These are phyloP conservation scores for Aspergillus phoenicis DNA, from an alignment of 2,329 filamentous ascomycete genomes.

Conservation along the genomic window DNA sequence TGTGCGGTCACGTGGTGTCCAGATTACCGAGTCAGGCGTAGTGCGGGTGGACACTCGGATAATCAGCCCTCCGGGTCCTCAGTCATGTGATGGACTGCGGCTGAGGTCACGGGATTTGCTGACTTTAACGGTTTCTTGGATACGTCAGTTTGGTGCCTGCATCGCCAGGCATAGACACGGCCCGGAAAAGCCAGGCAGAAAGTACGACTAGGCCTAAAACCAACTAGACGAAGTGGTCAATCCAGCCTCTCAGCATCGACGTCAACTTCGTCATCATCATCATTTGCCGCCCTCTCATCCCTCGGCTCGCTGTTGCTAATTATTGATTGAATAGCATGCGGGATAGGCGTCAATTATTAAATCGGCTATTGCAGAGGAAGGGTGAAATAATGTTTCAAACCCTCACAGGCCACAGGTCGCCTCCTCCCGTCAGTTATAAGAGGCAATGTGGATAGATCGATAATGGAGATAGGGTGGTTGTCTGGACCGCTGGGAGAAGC, in stretches of 20 bases:
- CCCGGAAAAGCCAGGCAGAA: conserved; percentile 1
- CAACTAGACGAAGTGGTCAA: no score
- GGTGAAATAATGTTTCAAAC: conserved; percentile 26
- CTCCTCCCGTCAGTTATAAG: not conserved
- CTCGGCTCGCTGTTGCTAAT: conserved; percentile 12
- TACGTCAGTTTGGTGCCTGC: not conserved
- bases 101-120: not conserved
- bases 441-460: conserved; percentile 3
- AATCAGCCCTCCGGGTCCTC: conserved; percentile 8
- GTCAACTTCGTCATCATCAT: conserved; percentile 4
- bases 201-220: not conserved
- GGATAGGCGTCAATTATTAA: conserved; percentile 22
- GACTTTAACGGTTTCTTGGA: no score
- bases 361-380: conserved; percentile 22
- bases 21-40: conserved; percentile 14
- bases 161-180: not conserved
- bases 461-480: conserved; percentile 16
- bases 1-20: conserved; percentile 42
- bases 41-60: conserved; percentile 12
- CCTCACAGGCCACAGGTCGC: conserved; percentile 21
- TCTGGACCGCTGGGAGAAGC: conserved; percentile 17
- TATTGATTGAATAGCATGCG: conserved; percentile 14
- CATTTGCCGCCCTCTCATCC: not conserved
- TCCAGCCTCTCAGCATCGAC: conserved; percentile 1
- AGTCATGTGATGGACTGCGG: conserved; percentile 12